Conservation (phyloP, 2,329 filamentous ascomycete genomes). For the Reticulascus tulasneorum region DNA sequence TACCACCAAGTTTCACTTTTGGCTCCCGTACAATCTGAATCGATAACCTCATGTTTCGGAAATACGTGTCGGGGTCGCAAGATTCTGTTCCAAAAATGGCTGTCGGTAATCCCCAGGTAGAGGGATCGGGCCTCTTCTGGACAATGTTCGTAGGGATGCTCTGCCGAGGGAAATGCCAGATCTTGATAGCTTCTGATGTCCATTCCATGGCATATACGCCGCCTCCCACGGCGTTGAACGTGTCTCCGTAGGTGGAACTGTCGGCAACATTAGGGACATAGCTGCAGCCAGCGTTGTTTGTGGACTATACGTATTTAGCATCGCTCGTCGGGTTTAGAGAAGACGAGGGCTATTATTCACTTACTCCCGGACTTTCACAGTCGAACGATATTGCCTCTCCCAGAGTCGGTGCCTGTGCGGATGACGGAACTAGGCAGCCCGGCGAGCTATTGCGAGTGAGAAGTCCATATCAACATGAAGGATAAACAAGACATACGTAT, state of each 20-base stretch:
- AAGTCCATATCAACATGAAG: background rate
- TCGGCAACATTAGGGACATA: conserved; percentile 35
- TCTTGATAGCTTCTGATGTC: conserved; percentile 61
- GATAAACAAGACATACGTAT: conserved; percentile 40
- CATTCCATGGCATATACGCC: conserved; percentile 70
- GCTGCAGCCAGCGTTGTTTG: conserved; percentile 41
- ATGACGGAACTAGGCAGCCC: conserved; percentile 21
- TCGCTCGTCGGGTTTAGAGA: background rate
- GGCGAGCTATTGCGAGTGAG: conserved; percentile 1
- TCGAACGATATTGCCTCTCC: conserved; percentile 7
- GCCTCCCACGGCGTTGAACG: conserved; percentile 64
- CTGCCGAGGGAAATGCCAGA: conserved; percentile 73
- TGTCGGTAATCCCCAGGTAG: conserved; percentile 63
- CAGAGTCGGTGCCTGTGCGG: background rate
- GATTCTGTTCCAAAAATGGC: conserved; percentile 61
- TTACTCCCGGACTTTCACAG: conserved; percentile 19
- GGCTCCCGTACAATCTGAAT: conserved; percentile 55
- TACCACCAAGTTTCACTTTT: background rate
- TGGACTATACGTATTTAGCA: background rate
- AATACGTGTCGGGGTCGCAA: conserved; percentile 65
- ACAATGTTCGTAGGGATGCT: conserved; percentile 63
- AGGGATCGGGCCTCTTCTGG: conserved; percentile 55
- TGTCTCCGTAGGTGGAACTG: conserved; percentile 51
- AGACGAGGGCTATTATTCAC: background rate
- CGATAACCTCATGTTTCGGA: conserved; percentile 67